These are phyloP conservation scores for Crucihimalaya himalaica DNA, from an alignment of 345 rosid species.

Conservation along the genomic window DNA sequence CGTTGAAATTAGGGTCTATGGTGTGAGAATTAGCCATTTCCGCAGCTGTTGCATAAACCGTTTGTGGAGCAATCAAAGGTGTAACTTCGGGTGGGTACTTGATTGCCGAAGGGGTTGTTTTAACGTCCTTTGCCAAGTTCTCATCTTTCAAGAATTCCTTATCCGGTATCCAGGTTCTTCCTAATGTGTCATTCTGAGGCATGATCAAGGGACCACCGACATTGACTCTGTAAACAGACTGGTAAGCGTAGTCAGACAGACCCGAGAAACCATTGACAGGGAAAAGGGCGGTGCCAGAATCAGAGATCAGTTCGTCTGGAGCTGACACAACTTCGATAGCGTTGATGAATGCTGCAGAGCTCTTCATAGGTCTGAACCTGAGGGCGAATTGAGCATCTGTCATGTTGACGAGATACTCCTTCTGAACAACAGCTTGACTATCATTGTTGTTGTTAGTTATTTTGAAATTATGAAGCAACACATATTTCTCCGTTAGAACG, in stretches of 20 bases:
- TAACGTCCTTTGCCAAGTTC: constrained; percentile 42
- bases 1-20: constrained; percentile 52
- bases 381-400: constrained; percentile 53
- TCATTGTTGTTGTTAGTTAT: constrained; percentile 37
- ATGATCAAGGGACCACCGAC: constrained; percentile 72
- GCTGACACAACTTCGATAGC: constrained; percentile 80
- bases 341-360: constrained; percentile 67
- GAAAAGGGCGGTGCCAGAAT: constrained; percentile 54
- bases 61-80: constrained; percentile 64
- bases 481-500: constrained; percentile 57
- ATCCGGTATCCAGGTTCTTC: constrained; percentile 65
- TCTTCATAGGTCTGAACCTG: constrained; percentile 53
- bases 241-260: constrained; percentile 49
- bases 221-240: constrained; percentile 65
- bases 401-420: constrained; percentile 65
- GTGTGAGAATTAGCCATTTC: constrained; percentile 60
- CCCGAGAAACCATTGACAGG: constrained; percentile 53
- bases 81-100: constrained; percentile 54
- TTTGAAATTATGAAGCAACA: constrained; percentile 64
- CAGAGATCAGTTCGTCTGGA: constrained; percentile 59
- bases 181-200: constrained; percentile 58
- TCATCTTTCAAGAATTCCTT: constrained; percentile 49
- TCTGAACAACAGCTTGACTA: constrained; percentile 43
- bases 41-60: constrained; percentile 63
- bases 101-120: constrained; percentile 47